Evolutionary conservation across 305 asterid species (phyloP).

Genomic region (Withania somnifera): DNA sequence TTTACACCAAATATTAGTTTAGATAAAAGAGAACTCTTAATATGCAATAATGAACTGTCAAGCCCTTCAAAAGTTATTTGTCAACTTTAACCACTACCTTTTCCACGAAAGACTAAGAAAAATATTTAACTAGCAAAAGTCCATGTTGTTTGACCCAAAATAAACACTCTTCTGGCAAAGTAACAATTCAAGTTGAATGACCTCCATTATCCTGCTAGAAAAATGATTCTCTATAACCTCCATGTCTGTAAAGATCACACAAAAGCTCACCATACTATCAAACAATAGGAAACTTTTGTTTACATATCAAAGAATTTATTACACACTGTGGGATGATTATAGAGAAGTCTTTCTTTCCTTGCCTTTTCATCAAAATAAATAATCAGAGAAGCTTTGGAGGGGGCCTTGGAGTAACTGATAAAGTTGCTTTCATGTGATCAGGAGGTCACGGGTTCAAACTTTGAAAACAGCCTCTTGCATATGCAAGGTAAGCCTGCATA

Average conservation of each 20-base stretch:
- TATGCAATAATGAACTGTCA: background rate
- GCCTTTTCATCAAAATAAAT: background rate
- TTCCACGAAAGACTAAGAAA: background rate
- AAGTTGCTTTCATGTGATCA: no score
- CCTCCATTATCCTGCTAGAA: background rate
- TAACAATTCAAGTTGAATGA: background rate
- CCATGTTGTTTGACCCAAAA: background rate
- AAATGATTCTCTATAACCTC: background rate
- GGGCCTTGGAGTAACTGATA: no score
- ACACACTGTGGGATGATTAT: background rate
- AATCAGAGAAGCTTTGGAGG: background rate
- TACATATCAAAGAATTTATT: background rate
- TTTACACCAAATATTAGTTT: background rate
- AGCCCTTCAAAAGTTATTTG: background rate
- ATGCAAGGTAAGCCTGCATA: no score
- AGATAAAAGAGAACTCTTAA: background rate
- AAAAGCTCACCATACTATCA: background rate
- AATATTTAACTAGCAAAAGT: background rate
- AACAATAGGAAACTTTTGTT: background rate
- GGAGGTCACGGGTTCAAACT: no score
- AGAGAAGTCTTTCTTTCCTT: background rate
- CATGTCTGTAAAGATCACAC: background rate
- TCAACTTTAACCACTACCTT: background rate
- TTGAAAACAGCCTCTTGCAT: no score
- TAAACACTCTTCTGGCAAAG: background rate